Evolutionary conservation across 768 basidiomycete species (phyloP), one percentile per base, ranked within the genome.

Genomic region (Cytidiella melzeri): DNA sequence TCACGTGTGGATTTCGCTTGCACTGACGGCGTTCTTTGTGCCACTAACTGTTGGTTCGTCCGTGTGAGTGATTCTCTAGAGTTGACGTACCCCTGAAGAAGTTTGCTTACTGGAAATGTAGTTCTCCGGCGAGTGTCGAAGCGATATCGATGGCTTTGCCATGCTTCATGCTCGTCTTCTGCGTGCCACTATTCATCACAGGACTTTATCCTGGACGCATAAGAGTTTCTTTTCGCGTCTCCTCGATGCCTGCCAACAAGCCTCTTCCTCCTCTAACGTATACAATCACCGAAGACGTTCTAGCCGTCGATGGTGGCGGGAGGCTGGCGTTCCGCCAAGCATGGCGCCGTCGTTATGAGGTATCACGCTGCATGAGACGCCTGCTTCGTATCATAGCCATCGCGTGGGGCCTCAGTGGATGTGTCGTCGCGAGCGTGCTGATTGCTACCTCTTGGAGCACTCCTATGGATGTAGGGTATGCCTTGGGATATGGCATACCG

Each of bases 241-340:
- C 64, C 13, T 65, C 64, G 37, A 51, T 65, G 43, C 62, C 64
- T 1, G 38, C 57, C 1, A 41, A 50, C 40, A 52, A 59, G 23
- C 56, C 52, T 11, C 60, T 65, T 13, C 64, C 64, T 3, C 64
- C 64, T 2, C 54, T 57, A 24, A 57, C 59, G 1, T 65, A 62
- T 56, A 61, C 58, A 25, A 53, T 61, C 38, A 61, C 64, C 40
- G 64, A 65, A 49, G 64, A 65, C 52, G 47, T 65, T 55, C 52
- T 65, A 41, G 64, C 64, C 26, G 64, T 65, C 39, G 64, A 65
- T 45, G 64, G 64, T 30, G 62, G 63, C 26, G 64, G 62, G 40
- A 55, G 62, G 43, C 56, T 59, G 48, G 58, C 57, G 46, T 65
- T 65, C 56, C 64, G 61, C 5, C 60, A 65, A 53, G 64, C 62